Conservation (phyloP, 2,329 filamentous ascomycete species). For the Camptophora hylomeconis region DNA sequence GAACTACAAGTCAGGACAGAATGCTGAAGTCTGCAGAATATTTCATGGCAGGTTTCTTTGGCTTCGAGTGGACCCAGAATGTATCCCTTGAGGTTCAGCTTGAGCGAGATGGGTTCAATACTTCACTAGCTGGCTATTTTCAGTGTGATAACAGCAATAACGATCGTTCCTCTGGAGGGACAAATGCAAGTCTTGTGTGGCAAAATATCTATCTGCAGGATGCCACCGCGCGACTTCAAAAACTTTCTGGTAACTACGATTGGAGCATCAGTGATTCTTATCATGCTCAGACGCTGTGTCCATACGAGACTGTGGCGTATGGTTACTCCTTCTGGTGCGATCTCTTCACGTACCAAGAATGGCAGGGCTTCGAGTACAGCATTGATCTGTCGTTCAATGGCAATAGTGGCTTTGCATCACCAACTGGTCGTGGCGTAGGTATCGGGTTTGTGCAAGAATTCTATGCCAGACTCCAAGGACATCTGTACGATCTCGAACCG, state of each 20-base stretch:
- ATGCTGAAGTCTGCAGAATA: slow-evolving; percentile 69
- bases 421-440: slow-evolving; percentile 35
- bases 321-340: slow-evolving; percentile 63
- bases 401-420: slow-evolving; percentile 30
- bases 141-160: slow-evolving; percentile 50
- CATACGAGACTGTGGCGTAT: slow-evolving; percentile 62
- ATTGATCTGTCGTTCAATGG: slow-evolving; percentile 55
- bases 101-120: slow-evolving; percentile 52
- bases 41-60: slow-evolving; percentile 68
- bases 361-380: slow-evolving; percentile 58
- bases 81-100: slow-evolving; percentile 61
- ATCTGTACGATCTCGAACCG: slow-evolving; percentile 13
- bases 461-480: slow-evolving; percentile 46
- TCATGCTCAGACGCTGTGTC: slow-evolving; percentile 54
- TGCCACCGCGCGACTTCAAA: slow-evolving; percentile 47
- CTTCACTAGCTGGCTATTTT: slow-evolving; percentile 52
- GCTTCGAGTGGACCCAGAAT: slow-evolving; percentile 59
- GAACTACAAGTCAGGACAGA: slow-evolving; percentile 63
- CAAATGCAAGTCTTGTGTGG: slow-evolving; percentile 47
- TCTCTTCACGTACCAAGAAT: slow-evolving; percentile 64
- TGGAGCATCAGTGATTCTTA: slow-evolving; percentile 54
- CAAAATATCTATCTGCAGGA: slow-evolving; percentile 50
- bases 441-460: slow-evolving; percentile 63
- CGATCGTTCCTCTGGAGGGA: slow-evolving; percentile 35
- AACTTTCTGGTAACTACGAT: slow-evolving; percentile 43